Conservation (phyloP, 2,329 filamentous ascomycete species). For the Aureobasidium pullulans region DNA sequence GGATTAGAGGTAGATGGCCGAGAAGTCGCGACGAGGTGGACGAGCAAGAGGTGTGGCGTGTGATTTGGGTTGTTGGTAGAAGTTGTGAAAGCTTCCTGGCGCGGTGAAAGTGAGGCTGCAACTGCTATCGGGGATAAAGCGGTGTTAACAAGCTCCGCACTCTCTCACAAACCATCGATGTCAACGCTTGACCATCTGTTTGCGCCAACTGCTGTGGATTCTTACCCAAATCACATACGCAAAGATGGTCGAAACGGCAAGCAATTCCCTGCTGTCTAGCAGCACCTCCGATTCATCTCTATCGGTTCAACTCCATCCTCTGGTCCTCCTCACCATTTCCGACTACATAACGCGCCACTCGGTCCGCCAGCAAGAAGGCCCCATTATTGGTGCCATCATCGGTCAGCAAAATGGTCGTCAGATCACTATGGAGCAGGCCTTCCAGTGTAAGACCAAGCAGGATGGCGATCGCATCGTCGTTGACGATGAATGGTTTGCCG, state of each 20-base stretch:
- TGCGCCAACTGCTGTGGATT: not conserved
- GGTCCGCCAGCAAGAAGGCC: conserved; percentile 64
- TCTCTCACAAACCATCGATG: not conserved
- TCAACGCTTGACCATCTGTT: not conserved
- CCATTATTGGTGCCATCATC: conserved; percentile 78
- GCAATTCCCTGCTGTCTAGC: conserved; percentile 38
- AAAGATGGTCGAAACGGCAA: conserved; percentile 11
- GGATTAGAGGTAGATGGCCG: not conserved
- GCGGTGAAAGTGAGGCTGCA: not conserved
- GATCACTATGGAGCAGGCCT: conserved; percentile 87
- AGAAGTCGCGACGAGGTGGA: not conserved
- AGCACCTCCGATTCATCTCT: conserved; percentile 61
- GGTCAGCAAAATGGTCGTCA: conserved; percentile 87
- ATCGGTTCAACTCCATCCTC: conserved; percentile 78
- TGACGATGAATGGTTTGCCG: conserved; percentile 64
- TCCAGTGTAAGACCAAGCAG: conserved; percentile 61
- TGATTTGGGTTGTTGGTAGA: too few species aligned
- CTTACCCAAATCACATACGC: not conserved
- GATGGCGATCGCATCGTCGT: conserved; percentile 51
- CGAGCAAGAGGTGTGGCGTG: not conserved
- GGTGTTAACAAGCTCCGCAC: not conserved
- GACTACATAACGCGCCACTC: conserved; percentile 93
- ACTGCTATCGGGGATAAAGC: not conserved
- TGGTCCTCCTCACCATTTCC: conserved; percentile 91
- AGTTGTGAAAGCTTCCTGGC: too few species aligned